These are phyloP conservation scores for Pyrus communis DNA, from an alignment of 306 rosid genomes.

Conservation along the genomic window DNA sequence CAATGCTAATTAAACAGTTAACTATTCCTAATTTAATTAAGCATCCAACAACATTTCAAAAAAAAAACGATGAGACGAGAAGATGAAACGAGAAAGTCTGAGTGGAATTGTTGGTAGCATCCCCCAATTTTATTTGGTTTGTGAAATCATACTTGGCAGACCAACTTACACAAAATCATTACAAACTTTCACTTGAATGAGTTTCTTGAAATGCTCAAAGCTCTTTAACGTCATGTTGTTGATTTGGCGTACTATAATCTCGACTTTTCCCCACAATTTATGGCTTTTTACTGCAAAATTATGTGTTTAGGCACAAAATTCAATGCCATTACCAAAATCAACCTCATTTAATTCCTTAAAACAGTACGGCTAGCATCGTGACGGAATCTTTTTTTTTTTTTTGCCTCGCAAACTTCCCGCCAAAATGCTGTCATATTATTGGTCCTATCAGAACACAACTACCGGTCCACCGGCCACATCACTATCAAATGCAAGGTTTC, in stretches of 20 bases:
- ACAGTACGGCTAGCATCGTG: not conserved
- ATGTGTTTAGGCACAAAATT: not conserved
- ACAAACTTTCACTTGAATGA: not conserved
- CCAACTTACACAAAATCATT: not conserved
- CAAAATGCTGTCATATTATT: not conserved
- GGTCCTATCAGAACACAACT: not conserved
- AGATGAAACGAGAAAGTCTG: too few relatives aligned
- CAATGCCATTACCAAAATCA: slow-evolving; percentile 10
- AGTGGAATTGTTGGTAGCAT: too few relatives aligned
- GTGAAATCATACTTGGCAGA: too few relatives aligned
- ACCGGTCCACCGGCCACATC: not conserved
- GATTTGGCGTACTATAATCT: not conserved
- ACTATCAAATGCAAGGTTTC: not conserved
- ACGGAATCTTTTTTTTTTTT: slow-evolving; percentile 3
- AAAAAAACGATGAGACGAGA: too few relatives aligned
- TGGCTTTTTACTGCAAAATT: slow-evolving; percentile 13
- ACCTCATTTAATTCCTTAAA: slow-evolving; percentile 18
- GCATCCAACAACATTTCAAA: too few relatives aligned
- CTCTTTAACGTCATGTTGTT: not conserved
- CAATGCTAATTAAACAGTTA: too few relatives aligned
- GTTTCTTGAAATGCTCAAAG: slow-evolving; percentile 5
- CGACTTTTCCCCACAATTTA: not conserved
- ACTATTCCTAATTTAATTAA: too few relatives aligned
- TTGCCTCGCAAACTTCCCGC: slow-evolving; percentile 21
- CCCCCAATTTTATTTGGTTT: too few relatives aligned